Evolutionary conservation across 1,139 yeast species (phyloP).

Genomic region (Nakaseomyces sp.): DNA sequence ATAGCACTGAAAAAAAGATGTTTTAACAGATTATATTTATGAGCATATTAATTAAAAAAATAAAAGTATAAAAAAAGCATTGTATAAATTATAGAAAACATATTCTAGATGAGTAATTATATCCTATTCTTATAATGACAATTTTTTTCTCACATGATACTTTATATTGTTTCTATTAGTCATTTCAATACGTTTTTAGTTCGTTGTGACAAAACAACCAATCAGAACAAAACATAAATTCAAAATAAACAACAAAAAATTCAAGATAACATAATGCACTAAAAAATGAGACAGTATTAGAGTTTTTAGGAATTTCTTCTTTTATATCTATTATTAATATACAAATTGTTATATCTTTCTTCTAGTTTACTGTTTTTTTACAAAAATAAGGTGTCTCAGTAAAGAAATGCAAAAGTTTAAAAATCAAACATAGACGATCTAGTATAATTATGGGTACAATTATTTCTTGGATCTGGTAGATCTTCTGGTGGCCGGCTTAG

Average conservation of each 20-base stretch:
- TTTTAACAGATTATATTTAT: background rate
- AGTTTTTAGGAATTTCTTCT: background rate
- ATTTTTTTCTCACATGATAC: background rate
- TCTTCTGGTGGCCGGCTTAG: constrained; percentile 1
- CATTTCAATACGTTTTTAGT: background rate
- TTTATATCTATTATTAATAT: background rate
- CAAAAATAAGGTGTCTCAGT: background rate
- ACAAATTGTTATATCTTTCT: background rate
- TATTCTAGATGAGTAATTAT: background rate
- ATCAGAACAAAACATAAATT: background rate
- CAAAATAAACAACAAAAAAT: background rate
- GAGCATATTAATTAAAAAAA: background rate
- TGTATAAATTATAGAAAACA: constrained; percentile 3
- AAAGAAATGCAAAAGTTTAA: background rate
- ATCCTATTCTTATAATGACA: background rate
- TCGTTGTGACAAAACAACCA: background rate
- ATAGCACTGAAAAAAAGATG: too few relatives aligned
- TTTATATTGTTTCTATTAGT: background rate
- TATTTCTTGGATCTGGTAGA: constrained; percentile 4
- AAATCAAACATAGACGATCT: too few relatives aligned
- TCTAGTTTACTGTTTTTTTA: too few relatives aligned
- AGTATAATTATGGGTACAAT: too few relatives aligned
- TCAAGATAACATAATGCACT: too few relatives aligned
- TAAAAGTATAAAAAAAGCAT: background rate
- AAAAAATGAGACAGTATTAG: too few relatives aligned